phyloP scores from a whole-genome alignment of 1,284 basidiomycete genomes.

The Kalmanozyma brasiliensis region DNA sequence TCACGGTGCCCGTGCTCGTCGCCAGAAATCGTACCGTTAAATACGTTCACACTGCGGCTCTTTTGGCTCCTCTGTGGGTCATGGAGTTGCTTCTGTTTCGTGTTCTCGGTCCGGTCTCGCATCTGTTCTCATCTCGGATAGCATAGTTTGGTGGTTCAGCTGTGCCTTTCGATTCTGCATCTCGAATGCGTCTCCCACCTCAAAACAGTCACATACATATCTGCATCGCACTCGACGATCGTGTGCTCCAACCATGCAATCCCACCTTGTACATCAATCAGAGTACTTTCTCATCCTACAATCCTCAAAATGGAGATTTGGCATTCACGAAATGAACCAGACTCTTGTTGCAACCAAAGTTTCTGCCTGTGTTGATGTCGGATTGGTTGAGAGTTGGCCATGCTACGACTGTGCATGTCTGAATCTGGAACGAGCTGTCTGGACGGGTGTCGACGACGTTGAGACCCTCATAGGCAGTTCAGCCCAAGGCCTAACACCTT shows the following conservation, averaged over 20 bases:
- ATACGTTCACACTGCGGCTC: slow-evolving; percentile 10
- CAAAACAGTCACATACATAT: slow-evolving; percentile 27
- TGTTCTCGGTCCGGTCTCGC: slow-evolving; percentile 32
- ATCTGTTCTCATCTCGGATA: slow-evolving; percentile 11
- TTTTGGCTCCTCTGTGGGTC: not conserved
- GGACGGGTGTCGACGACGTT: too few relatives aligned
- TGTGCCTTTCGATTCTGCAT: slow-evolving; percentile 3
- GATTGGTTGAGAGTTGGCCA: too few relatives aligned
- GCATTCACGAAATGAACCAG: slow-evolving; percentile 33
- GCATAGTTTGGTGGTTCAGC: slow-evolving; percentile 41
- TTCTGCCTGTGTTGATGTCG: not conserved
- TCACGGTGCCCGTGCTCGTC: slow-evolving; percentile 67
- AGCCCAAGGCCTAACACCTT: too few relatives aligned
- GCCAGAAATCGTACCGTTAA: slow-evolving; percentile 66
- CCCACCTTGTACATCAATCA: slow-evolving; percentile 39
- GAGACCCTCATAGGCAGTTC: too few relatives aligned
- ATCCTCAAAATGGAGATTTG: slow-evolving; percentile 29
- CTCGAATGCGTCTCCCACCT: slow-evolving; percentile 20
- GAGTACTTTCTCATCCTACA: slow-evolving; percentile 19
- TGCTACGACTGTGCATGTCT: too few relatives aligned
- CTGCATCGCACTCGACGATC: slow-evolving; percentile 17
- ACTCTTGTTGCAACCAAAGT: slow-evolving; percentile 25
- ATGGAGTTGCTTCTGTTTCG: slow-evolving; percentile 11
- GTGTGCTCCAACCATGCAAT: slow-evolving; percentile 25
- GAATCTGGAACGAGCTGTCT: too few relatives aligned